Base-by-base conservation (phyloP, 768 basidiomycete genomes). In the Paxillus involutus region DNA sequence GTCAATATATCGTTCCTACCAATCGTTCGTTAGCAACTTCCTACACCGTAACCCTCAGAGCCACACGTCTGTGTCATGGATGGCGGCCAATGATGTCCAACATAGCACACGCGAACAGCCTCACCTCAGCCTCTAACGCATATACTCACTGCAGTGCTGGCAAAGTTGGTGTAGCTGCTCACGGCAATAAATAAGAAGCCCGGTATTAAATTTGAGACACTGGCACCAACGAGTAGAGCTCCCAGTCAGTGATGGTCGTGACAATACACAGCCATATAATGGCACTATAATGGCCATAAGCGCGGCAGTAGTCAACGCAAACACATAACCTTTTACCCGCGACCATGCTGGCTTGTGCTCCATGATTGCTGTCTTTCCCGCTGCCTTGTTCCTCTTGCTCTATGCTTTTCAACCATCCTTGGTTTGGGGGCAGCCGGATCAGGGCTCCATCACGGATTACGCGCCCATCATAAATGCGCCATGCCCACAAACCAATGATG, bases 401-500 rank as follows among this genome's bases (percentile, higher is more conserved):
- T 30, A 29, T n/a, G 47, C 17, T 1, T 56, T 59, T 9, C 55
- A 57, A 4, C 4, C 35, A 19, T 29, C 33, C 13, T 24, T 14
- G 19, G 46, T 47, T 40, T 16, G 49, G n/a, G 56, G 37, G 6
- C 70, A 73, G 55, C 59, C 39, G 6, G 17, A 32, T 33, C 13
- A 7, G 6, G 0, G 57, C 53, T 63, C 70, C 2, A 68, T 78
- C 19, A 63, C 73, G 0, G 77, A 79, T 64, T 87, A 86, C 52
- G 83, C 83, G 0, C 85, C 84, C 0, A 62, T 60, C 3, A 55
- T 71, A 9, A 78, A 78, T 57, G 74, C 74, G 3, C 68, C 76
- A 45, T 86, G 84, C 59, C 83, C 83, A 10, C 73, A 81, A 51
- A 51, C 78, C 44, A 10, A 35, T 32, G 26, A 26, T 6, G 17